phyloP scores from a whole-genome alignment of 192 early-diverging fungal genomes.

The Entomortierella lignicola region DNA sequence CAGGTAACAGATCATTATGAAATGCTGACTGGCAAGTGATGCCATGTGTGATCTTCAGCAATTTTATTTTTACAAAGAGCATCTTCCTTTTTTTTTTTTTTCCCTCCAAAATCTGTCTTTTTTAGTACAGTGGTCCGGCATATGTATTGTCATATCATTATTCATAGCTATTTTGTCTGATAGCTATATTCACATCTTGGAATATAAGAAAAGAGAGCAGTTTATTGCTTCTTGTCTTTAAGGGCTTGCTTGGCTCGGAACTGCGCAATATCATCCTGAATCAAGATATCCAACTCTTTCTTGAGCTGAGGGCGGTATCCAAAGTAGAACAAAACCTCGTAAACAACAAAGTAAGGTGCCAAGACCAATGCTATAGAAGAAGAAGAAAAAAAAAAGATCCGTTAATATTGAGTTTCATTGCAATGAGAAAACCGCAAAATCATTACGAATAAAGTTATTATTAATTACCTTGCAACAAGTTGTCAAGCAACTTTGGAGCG shows the following conservation, averaged over 20 bases:
- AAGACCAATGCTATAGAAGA: conserved; percentile 78
- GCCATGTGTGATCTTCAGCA: too few relatives aligned
- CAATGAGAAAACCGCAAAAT: not conserved
- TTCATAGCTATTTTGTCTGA: too few relatives aligned
- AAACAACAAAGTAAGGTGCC: conserved; percentile 95
- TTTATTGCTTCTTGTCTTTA: conserved; percentile 17
- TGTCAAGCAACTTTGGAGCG: conserved; percentile 89
- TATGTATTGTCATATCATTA: too few relatives aligned
- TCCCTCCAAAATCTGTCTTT: too few relatives aligned
- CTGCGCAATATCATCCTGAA: conserved; percentile 65
- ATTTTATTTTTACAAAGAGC: too few relatives aligned
- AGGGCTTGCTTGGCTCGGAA: conserved; percentile 56
- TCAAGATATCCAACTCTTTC: conserved; percentile 67
- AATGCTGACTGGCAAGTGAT: too few relatives aligned
- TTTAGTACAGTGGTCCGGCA: too few relatives aligned
- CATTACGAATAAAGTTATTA: not conserved
- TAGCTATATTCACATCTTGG: too few relatives aligned
- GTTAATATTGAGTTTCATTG: not conserved
- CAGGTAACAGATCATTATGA: too few relatives aligned
- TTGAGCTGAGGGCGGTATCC: conserved; percentile 83
- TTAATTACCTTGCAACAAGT: conserved; percentile 79
- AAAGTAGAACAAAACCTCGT: conserved; percentile 83
- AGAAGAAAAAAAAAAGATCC: conserved; percentile 20
- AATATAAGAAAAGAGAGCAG: not conserved
- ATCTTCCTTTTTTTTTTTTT: too few relatives aligned